Conservation (phyloP, 345 rosid genomes). For the Garcia nutans region DNA sequence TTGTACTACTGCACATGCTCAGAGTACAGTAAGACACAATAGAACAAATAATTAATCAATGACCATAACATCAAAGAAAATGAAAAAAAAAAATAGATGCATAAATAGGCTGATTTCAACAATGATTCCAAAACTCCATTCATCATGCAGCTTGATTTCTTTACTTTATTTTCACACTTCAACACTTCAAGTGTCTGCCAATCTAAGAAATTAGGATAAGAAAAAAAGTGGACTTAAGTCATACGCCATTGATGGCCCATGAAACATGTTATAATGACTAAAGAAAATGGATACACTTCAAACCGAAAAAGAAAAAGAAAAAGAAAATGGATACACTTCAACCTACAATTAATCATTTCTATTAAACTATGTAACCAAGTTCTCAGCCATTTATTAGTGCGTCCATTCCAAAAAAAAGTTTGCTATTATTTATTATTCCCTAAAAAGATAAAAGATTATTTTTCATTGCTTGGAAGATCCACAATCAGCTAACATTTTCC, state of each 20-base stretch:
- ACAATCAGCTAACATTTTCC: not conserved
- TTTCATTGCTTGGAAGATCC: not conserved
- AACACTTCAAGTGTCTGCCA: not conserved
- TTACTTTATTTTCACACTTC: not conserved
- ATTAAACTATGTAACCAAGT: not conserved
- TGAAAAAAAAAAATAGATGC: not conserved
- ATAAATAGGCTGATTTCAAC: not conserved
- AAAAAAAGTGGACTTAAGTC: not conserved
- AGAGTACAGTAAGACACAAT: not conserved
- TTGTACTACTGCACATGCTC: not conserved
- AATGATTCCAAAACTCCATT: not conserved
- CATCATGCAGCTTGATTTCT: not conserved
- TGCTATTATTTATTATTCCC: not conserved
- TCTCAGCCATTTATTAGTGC: not conserved
- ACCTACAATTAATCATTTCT: not conserved
- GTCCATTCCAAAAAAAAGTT: not conserved
- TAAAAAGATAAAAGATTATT: conserved; percentile 1
- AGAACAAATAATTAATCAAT: not conserved
- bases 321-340: not conserved
- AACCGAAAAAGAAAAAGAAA: too few species aligned
- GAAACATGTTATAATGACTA: not conserved
- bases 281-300: not conserved
- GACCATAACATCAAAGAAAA: not conserved
- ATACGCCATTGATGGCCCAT: not conserved
- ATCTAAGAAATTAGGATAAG: conserved; percentile 16